These are phyloP conservation scores for Rubus parviflorus DNA, from an alignment of 306 rosid genomes.

Conservation along the genomic window DNA sequence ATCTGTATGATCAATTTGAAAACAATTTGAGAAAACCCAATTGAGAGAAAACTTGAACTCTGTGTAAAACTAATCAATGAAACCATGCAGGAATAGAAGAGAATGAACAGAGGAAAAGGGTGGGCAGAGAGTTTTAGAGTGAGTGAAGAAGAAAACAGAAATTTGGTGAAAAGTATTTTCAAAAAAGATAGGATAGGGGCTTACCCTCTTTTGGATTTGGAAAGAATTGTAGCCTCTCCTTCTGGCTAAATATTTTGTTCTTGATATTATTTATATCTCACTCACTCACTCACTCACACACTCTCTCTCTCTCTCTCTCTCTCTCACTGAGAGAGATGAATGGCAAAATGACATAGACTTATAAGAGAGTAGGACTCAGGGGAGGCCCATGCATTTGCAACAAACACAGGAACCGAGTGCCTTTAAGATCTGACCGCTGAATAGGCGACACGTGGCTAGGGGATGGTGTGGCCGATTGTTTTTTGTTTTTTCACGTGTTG, in stretches of 20 bases:
- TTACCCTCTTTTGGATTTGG: constrained; percentile 52
- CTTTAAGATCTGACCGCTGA: constrained; percentile 26
- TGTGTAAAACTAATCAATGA: neutral
- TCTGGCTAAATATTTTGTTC: constrained; percentile 45
- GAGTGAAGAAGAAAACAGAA: constrained; percentile 9
- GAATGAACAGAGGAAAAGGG: constrained; percentile 12
- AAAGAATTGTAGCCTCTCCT: constrained; percentile 61
- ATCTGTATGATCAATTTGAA: neutral
- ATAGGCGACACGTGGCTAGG: constrained; percentile 42
- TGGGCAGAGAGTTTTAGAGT: neutral
- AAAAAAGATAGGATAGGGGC: constrained; percentile 77
- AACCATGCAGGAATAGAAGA: constrained; percentile 7
- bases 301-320: constrained; percentile 10
- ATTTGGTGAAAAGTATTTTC: constrained; percentile 14
- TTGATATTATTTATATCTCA: constrained; percentile 31
- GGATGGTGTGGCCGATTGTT: constrained; percentile 27
- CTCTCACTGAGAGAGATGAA: constrained; percentile 13
- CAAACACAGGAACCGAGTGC: constrained; percentile 25
- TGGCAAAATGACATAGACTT: neutral
- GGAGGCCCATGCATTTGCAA: constrained; percentile 26
- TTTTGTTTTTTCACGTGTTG: constrained; percentile 59
- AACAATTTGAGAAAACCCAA: constrained; percentile 22
- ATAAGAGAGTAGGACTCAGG: constrained; percentile 7
- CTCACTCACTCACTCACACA: neutral
- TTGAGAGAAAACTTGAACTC: neutral